A percentile compares a stretch with the other conserved stretches of the same genome.
phyloP scores from a whole-genome alignment of 306 rosid genomes.

The Myrica gale region DNA sequence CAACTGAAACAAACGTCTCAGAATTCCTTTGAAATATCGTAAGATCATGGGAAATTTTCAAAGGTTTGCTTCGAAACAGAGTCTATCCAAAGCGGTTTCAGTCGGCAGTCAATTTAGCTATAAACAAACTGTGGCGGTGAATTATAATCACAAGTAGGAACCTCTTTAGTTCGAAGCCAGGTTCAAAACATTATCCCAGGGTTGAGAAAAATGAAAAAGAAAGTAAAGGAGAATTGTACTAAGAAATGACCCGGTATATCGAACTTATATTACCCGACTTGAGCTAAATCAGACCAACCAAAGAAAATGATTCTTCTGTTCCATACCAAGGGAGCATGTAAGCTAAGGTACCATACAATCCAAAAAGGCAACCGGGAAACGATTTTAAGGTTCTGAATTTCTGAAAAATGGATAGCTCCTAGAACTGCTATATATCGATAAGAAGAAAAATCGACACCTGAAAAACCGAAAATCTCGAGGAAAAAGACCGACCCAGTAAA shows the following conservation, averaged over 20 bases:
- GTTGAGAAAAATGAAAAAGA: background rate
- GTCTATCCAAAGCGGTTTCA: constrained; percentile 23
- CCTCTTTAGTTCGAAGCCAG: background rate
- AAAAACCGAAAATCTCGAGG: constrained; percentile 8
- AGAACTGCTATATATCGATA: background rate
- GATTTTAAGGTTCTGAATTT: background rate
- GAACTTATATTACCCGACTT: background rate
- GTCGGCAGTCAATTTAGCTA: constrained; percentile 23
- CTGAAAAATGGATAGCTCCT: background rate
- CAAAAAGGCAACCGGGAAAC: background rate
- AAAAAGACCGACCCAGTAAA: constrained; percentile 26
- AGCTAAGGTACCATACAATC: background rate
- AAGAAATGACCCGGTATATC: background rate
- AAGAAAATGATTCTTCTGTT: background rate
- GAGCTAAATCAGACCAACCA: background rate
- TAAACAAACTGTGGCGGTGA: constrained; percentile 11
- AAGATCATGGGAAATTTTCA: constrained; percentile 11
- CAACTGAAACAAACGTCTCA: background rate
- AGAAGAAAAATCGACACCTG: background rate
- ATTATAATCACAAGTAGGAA: background rate
- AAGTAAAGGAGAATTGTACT: background rate
- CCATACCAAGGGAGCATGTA: background rate
- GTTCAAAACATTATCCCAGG: background rate
- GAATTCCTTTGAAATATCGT: constrained; percentile 13
- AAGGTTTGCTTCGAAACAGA: constrained; percentile 21